Evolutionary conservation across 2,329 filamentous ascomycete species (phyloP).

Genomic region (Chalaropsis thielavioides): DNA sequence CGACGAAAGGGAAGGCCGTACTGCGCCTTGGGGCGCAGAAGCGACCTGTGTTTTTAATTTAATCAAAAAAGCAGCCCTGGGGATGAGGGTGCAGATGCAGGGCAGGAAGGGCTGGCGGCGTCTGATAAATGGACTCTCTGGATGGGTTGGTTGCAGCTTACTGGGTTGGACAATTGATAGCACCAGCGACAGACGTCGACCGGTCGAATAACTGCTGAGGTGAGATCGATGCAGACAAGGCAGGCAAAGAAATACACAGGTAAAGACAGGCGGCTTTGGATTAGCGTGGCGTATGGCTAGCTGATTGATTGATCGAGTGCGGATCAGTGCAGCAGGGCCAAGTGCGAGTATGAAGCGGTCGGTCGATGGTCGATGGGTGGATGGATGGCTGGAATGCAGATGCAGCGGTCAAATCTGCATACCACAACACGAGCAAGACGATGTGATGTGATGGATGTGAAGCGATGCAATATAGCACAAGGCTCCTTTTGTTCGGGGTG

Average conservation of each 20-base stretch:
- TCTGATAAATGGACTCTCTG: not conserved
- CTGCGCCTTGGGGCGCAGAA: not conserved
- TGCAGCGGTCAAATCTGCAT: not conserved
- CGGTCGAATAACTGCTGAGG: not conserved
- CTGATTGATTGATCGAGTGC: not conserved
- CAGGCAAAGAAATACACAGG: not conserved
- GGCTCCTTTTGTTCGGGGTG: no score
- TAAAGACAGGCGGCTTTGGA: not conserved
- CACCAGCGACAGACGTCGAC: not conserved
- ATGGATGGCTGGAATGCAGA: not conserved
- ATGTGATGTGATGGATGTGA: no score
- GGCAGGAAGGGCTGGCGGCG: not conserved
- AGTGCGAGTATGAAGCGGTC: no score
- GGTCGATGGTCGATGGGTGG: not conserved
- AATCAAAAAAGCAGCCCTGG: not conserved
- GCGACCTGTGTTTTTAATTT: slow-evolving; percentile 3
- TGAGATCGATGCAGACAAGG: not conserved
- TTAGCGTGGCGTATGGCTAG: not conserved
- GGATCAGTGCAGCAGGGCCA: not conserved
- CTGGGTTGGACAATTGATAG: not conserved
- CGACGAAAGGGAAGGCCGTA: not conserved
- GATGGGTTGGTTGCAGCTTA: not conserved
- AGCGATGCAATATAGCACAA: not conserved
- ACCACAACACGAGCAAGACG: not conserved
- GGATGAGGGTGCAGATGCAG: not conserved